Evolutionary conservation across 148 eudicot species (phyloP), one percentile per base, ranked within the genome.

Genomic region (Vaccinium corymbosum): DNA sequence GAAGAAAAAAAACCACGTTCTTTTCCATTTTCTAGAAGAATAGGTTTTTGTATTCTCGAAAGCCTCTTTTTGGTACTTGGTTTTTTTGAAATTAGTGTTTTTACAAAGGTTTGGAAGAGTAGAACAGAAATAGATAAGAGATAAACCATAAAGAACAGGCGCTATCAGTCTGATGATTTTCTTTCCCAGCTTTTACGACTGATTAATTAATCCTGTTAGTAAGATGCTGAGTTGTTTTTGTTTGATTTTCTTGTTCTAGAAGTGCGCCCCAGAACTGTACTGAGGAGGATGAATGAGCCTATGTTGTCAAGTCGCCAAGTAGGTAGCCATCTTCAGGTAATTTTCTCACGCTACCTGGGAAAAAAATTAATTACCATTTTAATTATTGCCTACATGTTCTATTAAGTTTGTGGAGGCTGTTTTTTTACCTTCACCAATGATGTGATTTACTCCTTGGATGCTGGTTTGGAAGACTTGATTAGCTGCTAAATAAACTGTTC

Each of bases 271-370:
- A 81, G 62, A 27, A 13, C 42, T 32, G n/a, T 75, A n/a, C 55
- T 75, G 73, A 75, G 12, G 53, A 62, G 50, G 29, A 81, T 81
- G 87, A 75, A 81, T 51, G 81, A 42, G 79, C 76, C 81, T 29
- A 25, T 13, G 7, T 66, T 85, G 75, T 59, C 84, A 6, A 53
- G 22, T 25, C 22, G 80, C 62, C 84, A 85, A 3, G 53, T 81
- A 17, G 76, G 84, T n/a, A 85, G 84, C 71, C 84, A 81, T 53
- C 56, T 81, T 48, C 87, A 85, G 87, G 87, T 85, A 57, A 62
- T 20, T 62, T 35, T 80, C 9, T 3, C 15, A 16, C n/a, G 17
- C 38, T 35, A 32, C 50, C 1, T 38, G 12, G 5, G 35, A 19
- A 79, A 16, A 5, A 56, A 55, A 17, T 55, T 55, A 42, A 27